Percentiles rank a stretch among this genome's conserved stretches.
These are phyloP conservation scores for Elsinoe batatas DNA, from an alignment of 2,329 filamentous ascomycete genomes.

Conservation along the genomic window DNA sequence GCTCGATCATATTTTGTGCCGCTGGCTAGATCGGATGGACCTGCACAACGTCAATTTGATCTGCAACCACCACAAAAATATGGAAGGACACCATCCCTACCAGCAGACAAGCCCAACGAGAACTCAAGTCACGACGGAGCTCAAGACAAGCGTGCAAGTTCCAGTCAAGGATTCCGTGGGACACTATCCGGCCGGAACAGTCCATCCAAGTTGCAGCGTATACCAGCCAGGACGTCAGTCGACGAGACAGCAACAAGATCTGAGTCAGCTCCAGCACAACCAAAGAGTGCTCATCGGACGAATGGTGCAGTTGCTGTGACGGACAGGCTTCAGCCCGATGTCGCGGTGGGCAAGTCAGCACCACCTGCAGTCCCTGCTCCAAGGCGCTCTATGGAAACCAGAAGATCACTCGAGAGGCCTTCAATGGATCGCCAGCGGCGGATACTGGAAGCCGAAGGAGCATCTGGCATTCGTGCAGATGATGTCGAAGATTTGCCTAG, in stretches of 20 bases:
- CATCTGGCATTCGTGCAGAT: constrained; percentile 10
- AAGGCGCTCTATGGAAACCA: constrained; percentile 18
- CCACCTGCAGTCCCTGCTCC: constrained; percentile 28
- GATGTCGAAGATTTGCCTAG: constrained; percentile 15
- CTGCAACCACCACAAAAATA: neutral
- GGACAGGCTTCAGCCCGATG: constrained; percentile 20
- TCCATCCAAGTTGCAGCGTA: constrained; percentile 16
- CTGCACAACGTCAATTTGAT: constrained; percentile 3
- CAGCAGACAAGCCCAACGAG: neutral
- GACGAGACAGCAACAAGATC: constrained; percentile 4
- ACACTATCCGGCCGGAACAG: constrained; percentile 23
- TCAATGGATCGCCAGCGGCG: neutral
- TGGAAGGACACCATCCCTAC: constrained; percentile 6
- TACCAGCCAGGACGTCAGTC: constrained; percentile 14
- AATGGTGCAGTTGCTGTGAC: constrained; percentile 7
- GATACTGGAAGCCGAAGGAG: neutral
- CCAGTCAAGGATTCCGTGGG: constrained; percentile 16
- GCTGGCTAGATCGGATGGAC: neutral
- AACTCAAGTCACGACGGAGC: neutral
- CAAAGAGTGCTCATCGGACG: neutral
- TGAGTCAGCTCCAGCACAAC: neutral
- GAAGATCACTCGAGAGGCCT: constrained; percentile 13
- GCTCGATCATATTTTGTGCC: constrained; percentile 6
- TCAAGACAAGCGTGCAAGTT: neutral
- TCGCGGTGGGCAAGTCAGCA: constrained; percentile 14